These are phyloP conservation scores for Dryas octopetala DNA, from an alignment of 306 rosid genomes.

Conservation along the genomic window DNA sequence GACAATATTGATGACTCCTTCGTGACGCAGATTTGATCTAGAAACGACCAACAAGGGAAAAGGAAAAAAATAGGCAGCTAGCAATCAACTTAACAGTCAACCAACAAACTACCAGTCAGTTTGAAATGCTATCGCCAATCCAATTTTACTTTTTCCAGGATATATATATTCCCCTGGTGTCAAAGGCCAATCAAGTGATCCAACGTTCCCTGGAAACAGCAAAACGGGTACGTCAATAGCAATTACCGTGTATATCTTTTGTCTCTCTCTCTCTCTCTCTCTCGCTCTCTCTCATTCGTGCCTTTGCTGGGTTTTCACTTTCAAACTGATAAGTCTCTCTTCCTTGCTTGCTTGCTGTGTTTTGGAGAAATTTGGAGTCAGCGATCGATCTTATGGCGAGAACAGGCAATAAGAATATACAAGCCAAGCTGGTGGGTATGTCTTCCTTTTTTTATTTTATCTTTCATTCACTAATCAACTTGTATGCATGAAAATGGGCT, in stretches of 20 bases:
- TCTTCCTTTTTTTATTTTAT: conserved; percentile 37
- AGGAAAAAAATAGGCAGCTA: neutral
- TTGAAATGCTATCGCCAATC: neutral
- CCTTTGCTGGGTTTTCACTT: conserved; percentile 18
- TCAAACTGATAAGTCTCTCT: conserved; percentile 15
- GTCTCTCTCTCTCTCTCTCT: neutral
- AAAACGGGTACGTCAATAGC: conserved; percentile 3
- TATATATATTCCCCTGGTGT: neutral
- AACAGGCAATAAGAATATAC: conserved; percentile 68
- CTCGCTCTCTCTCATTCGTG: conserved; percentile 10
- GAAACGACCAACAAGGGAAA: neutral
- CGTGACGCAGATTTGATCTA: neutral
- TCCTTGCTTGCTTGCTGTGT: neutral
- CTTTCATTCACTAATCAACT: neutral
- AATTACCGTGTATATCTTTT: conserved; percentile 8
- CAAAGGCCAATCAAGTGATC: neutral
- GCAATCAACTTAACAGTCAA: conserved; percentile 55
- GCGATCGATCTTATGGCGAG: conserved; percentile 44
- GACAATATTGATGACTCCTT: neutral
- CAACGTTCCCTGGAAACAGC: conserved; percentile 15
- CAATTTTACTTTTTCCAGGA: conserved; percentile 18
- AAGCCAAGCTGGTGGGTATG: conserved; percentile 98
- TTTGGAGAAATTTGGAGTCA: neutral
- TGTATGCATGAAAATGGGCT: neutral
- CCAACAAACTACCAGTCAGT: conserved; percentile 60